phyloP scores from a whole-genome alignment of 495 filamentous ascomycete species.

The Chaetomium cochliodes region DNA sequence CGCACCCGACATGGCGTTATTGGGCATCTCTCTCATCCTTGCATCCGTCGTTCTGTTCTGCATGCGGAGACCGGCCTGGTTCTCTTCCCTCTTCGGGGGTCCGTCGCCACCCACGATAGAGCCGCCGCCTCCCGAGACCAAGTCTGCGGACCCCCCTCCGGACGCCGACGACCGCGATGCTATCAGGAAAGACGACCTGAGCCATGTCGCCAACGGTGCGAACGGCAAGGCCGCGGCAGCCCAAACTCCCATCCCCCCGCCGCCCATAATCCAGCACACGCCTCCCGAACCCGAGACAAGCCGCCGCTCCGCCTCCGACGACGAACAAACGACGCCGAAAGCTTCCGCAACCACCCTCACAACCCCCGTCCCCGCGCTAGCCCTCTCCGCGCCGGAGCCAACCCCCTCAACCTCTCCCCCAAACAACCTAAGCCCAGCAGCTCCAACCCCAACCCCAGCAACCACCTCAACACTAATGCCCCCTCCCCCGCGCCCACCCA shows the following conservation, averaged over 20 bases:
- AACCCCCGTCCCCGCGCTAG: conserved; percentile 40
- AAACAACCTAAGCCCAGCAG: conserved; percentile 18
- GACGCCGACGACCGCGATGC: conserved; percentile 19
- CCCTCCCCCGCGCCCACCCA: conserved; percentile 33
- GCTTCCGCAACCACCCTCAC: conserved; percentile 25
- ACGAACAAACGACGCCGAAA: conserved; percentile 45
- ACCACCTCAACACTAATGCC: conserved; percentile 31
- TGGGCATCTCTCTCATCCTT: conserved; percentile 55
- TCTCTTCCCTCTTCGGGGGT: conserved; percentile 37
- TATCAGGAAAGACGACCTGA: not conserved
- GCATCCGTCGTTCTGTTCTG: conserved; percentile 53
- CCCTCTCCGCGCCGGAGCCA: conserved; percentile 39
- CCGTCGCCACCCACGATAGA: conserved; percentile 32
- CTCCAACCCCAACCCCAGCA: conserved; percentile 34
- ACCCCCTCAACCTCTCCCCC: conserved; percentile 20
- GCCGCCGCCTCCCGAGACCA: conserved; percentile 8
- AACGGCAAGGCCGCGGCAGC: not conserved
- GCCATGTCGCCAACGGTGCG: not conserved
- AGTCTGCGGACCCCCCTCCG: conserved; percentile 13
- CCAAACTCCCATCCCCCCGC: conserved; percentile 26
- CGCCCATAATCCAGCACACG: conserved; percentile 12
- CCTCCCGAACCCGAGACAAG: conserved; percentile 11
- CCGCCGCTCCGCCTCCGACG: conserved; percentile 3
- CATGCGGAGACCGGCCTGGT: conserved; percentile 47
- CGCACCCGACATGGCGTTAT: conserved; percentile 45